Conservation (phyloP, 495 filamentous ascomycete species). For the Aspergillus leporis region DNA sequence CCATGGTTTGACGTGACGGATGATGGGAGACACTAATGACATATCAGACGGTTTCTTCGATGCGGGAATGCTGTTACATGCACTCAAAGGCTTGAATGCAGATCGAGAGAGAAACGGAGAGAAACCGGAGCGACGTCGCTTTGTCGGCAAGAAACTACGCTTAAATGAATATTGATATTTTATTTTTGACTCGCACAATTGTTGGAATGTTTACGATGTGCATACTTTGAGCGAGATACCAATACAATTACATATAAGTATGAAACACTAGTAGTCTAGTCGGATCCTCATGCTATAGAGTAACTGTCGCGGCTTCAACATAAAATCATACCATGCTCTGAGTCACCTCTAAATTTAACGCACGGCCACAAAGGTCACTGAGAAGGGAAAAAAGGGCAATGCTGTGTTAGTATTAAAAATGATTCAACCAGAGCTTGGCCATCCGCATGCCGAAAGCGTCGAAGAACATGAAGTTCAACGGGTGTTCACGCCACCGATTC, state of each 20-base stretch:
- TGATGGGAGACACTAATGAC: conserved; percentile 26
- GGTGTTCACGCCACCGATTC: conserved; percentile 1
- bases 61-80: conserved; percentile 88
- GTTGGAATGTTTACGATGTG: neutral
- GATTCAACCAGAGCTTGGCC: neutral
- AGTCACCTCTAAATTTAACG: neutral
- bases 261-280: neutral
- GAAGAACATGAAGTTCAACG: neutral
- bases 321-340: neutral
- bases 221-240: neutral
- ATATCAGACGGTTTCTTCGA: conserved; percentile 89
- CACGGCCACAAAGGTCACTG: neutral
- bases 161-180: conserved; percentile 66
- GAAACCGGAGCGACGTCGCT: conserved; percentile 53
- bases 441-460: neutral
- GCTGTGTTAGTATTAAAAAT: neutral
- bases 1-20: conserved; percentile 13
- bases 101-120: conserved; percentile 48
- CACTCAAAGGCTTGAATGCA: conserved; percentile 66
- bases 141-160: conserved; percentile 78
- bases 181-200: neutral
- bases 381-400: neutral
- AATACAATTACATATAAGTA: neutral
- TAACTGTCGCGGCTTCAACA: neutral
- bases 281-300: neutral